phyloP scores from a whole-genome alignment of 345 rosid species.

The Bruguiera parviflora region DNA sequence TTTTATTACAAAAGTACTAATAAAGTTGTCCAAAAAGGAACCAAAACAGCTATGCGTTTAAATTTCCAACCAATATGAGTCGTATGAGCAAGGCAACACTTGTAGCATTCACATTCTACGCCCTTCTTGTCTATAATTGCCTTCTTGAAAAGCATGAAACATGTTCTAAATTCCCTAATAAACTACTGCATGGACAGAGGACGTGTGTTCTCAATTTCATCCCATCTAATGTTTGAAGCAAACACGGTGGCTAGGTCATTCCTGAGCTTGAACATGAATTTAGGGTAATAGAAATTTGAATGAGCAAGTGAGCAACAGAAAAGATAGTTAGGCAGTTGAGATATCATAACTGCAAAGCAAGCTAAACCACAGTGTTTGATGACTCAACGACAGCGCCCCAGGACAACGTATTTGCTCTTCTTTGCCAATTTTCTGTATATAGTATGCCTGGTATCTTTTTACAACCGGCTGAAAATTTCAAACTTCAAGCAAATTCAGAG shows the following conservation, averaged over 20 bases:
- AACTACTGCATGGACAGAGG: slow-evolving; percentile 44
- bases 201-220: slow-evolving; percentile 71
- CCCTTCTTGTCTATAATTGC: slow-evolving; percentile 68
- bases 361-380: slow-evolving; percentile 70
- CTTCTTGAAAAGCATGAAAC: slow-evolving; percentile 78
- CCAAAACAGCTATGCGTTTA: too few relatives aligned
- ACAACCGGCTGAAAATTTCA: slow-evolving; percentile 70
- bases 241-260: too few relatives aligned
- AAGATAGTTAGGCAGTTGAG: not conserved
- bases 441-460: slow-evolving; percentile 60
- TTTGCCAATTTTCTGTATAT: slow-evolving; percentile 76
- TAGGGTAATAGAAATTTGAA: not conserved
- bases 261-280: not conserved
- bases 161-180: slow-evolving; percentile 65
- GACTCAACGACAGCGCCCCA: slow-evolving; percentile 96
- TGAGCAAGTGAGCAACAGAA: not conserved
- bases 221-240: slow-evolving; percentile 74
- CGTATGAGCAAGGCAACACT: slow-evolving; percentile 17
- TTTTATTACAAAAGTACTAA: too few relatives aligned
- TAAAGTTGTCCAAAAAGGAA: too few relatives aligned
- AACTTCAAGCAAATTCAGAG: slow-evolving; percentile 43
- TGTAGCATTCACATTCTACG: slow-evolving; percentile 48
- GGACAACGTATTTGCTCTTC: slow-evolving; percentile 68
- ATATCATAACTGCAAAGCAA: slow-evolving; percentile 57
- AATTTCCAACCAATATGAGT: too few relatives aligned